phyloP scores from a whole-genome alignment of 78 protist species.

The slime mould (Dictyostelium discoideum) region DNA sequence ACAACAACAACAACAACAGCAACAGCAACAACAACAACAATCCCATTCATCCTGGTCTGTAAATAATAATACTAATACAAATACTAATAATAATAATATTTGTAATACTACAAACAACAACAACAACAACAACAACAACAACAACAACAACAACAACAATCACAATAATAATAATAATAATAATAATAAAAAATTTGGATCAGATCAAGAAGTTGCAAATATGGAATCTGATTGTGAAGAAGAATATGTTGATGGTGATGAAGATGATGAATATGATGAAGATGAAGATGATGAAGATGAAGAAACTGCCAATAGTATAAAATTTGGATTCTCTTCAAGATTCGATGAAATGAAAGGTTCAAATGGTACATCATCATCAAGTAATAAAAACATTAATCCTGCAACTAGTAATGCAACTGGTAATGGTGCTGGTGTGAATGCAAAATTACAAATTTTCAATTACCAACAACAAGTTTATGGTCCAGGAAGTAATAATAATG shows the following conservation, averaged over 20 bases:
- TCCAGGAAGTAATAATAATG: not conserved
- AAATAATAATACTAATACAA: not conserved
- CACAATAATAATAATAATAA: too few species aligned
- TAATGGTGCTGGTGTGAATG: not conserved
- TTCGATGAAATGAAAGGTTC: constrained; percentile 36
- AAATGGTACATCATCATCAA: too few species aligned
- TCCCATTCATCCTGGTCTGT: constrained; percentile 10
- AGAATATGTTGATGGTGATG: not conserved
- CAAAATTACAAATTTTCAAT: not conserved
- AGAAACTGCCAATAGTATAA: not conserved
- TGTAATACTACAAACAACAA: not conserved
- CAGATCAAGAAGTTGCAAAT: constrained; percentile 59
- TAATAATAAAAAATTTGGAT: not conserved
- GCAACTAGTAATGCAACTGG: not conserved
- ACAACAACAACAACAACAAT: too few species aligned
- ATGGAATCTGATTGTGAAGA: constrained; percentile 25
- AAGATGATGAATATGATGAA: not conserved
- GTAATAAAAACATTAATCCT: not conserved
- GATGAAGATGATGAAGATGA: not conserved
- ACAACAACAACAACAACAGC: not conserved
- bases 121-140: too few species aligned
- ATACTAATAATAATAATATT: not conserved
- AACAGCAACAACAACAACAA: not conserved
- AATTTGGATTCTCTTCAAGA: constrained; percentile 1
- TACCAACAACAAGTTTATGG: constrained; percentile 10